Evolutionary conservation across 2,329 filamentous ascomycete species (phyloP).

Genomic region (Colletotrichum scovillei): DNA sequence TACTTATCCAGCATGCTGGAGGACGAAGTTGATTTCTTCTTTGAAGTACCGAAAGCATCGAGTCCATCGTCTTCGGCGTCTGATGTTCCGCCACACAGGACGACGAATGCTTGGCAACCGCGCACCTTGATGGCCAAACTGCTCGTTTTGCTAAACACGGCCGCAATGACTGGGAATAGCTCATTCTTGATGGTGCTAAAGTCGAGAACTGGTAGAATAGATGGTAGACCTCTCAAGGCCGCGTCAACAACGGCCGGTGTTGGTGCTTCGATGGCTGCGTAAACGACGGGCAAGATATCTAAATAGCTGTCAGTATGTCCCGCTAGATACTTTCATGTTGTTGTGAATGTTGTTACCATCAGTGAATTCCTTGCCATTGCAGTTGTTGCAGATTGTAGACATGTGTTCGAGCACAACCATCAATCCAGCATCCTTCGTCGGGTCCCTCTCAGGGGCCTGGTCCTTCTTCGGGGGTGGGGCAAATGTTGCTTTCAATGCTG

Average conservation of each 20-base stretch:
- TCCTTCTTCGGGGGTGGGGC: slow-evolving; percentile 67
- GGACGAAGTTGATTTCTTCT: slow-evolving; percentile 71
- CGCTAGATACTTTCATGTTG: background rate
- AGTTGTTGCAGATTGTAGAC: slow-evolving; percentile 79
- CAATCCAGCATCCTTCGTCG: slow-evolving; percentile 86
- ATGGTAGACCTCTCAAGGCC: slow-evolving; percentile 80
- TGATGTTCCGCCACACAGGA: slow-evolving; percentile 83
- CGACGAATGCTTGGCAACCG: slow-evolving; percentile 88
- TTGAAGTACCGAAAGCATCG: slow-evolving; percentile 71
- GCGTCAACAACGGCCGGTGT: slow-evolving; percentile 92
- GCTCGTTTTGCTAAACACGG: slow-evolving; percentile 91
- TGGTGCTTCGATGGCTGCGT: slow-evolving; percentile 85
- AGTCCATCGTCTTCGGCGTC: slow-evolving; percentile 76
- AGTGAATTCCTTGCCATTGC: slow-evolving; percentile 92
- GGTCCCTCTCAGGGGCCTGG: slow-evolving; percentile 75
- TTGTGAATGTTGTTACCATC: slow-evolving; percentile 67
- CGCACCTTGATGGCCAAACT: slow-evolving; percentile 95
- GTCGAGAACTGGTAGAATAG: slow-evolving; percentile 88
- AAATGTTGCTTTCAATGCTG: slow-evolving; percentile 86
- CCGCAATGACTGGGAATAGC: slow-evolving; percentile 90
- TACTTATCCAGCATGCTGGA: slow-evolving; percentile 94
- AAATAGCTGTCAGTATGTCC: background rate
- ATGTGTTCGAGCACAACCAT: slow-evolving; percentile 93
- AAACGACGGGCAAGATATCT: slow-evolving; percentile 90
- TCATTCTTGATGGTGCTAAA: slow-evolving; percentile 98